Evolutionary conservation across 2,329 filamentous ascomycete genomes (phyloP), one percentile per base, ranked within the genome.

Genomic region (Monosporascus sp.): DNA sequence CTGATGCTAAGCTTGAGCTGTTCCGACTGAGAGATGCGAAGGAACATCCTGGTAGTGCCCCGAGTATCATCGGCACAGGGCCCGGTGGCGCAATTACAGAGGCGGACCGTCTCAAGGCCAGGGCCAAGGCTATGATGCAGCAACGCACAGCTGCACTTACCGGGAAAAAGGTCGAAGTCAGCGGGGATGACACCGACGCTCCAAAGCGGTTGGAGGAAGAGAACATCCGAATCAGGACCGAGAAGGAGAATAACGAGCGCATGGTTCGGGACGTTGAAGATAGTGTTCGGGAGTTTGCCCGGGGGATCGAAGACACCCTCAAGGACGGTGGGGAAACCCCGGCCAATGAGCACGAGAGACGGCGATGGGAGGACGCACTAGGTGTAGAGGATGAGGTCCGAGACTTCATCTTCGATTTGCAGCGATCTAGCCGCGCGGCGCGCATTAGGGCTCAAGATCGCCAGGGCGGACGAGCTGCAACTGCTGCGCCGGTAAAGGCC

Each of bases 251-350:
- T 63, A 96, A 97, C 63, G 94, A 99, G 71, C 85, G 88, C 53
- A 97, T 99, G 93, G 93, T 96, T 24, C 86, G 85, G 51, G 94
- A 99, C 71, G 93, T 99, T 2, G 94, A 99, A 68, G 94, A 97
- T 44, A 96, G 92, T 64, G 92, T 97, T 46, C 86, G 86, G 27
- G 92, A 96, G 52, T 97, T 96, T 67, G 83, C 89, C 49, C 85
- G 81, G 46, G 85, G 90, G 57, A 83, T 99, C 49, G 92, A 97
- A 67, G 88, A 94, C 61, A 91, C 78, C 64, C 81, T 99, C 25
- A 94, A 94, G 67, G 90, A 96, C 53, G 89, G 87, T 43, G 82
- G 78, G 43, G 83, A 88, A 57, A 88, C 86, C 62, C 86, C 85
- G 39, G 83, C 86, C 3, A 89, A 86, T 57, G 90, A 97, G 71